A percentile compares a stretch with the other conserved stretches of the same genome.
phyloP scores from a whole-genome alignment of 1,284 basidiomycete genomes.

The Malassezia yamatoensis region DNA sequence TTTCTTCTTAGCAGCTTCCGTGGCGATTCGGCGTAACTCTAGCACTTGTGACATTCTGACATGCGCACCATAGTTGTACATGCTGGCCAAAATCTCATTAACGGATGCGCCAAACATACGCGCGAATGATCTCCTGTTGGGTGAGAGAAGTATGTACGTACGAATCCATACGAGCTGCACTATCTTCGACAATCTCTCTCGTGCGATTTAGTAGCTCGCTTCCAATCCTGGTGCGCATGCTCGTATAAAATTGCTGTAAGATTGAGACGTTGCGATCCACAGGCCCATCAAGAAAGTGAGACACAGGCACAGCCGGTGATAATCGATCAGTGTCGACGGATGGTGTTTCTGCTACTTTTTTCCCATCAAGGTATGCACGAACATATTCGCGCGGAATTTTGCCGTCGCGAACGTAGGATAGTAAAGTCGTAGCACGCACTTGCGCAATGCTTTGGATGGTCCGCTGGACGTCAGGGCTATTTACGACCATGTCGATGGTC shows the following conservation, averaged over 20 bases:
- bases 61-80: conserved; percentile 47
- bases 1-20: conserved; percentile 39
- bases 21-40: conserved; percentile 39
- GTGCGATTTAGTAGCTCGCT: conserved; percentile 24
- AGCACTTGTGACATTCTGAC: conserved; percentile 39
- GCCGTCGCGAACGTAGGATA: neutral
- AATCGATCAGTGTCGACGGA: neutral
- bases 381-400: neutral
- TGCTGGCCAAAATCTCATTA: conserved; percentile 46
- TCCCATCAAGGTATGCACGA: neutral
- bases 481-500: conserved; percentile 28
- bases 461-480: conserved; percentile 31
- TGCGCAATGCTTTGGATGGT: conserved; percentile 20
- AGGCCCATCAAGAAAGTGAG: neutral
- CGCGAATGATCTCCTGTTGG: conserved; percentile 20
- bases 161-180: conserved; percentile 4
- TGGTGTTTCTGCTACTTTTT: neutral
- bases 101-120: conserved; percentile 34
- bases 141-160: neutral
- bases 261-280: neutral
- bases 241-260: neutral
- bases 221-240: conserved; percentile 4
- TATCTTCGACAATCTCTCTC: conserved; percentile 22
- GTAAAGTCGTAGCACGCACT: neutral
- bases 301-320: neutral